Conservation (phyloP, 2,329 filamentous ascomycete genomes). For the Albophoma yamanashiensis region DNA sequence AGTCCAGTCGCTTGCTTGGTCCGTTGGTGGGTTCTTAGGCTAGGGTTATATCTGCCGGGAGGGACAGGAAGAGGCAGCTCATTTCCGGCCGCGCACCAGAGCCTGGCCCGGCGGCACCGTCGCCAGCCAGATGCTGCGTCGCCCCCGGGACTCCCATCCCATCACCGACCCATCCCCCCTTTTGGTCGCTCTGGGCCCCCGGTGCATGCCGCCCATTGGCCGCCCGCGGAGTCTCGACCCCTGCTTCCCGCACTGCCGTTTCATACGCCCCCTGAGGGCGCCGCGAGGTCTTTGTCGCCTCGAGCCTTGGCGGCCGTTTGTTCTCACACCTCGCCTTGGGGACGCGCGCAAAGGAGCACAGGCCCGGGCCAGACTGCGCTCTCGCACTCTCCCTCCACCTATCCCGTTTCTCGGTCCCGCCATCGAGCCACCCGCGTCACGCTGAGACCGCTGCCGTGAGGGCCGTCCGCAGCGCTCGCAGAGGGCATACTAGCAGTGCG, state of each 20-base stretch:
- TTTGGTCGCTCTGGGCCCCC: not conserved
- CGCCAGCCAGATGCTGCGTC: not conserved
- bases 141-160: not conserved
- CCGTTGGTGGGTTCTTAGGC: not conserved
- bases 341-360: not conserved
- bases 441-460: not conserved
- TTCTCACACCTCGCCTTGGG: not conserved
- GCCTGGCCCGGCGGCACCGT: not conserved
- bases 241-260: conserved; percentile 7
- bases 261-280: conserved; percentile 4
- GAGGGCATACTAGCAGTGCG: no score
- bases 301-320: not conserved
- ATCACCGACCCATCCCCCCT: not conserved
- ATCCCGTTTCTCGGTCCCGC: not conserved
- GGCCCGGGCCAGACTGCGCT: not conserved
- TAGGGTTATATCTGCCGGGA: not conserved
- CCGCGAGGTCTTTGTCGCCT: not conserved
- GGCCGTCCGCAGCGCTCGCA: not conserved
- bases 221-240: not conserved
- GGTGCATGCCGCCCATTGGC: not conserved
- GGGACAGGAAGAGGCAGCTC: not conserved
- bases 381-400: not conserved
- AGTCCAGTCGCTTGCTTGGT: not conserved
- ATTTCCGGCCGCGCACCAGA: not conserved
- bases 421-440: not conserved